Base-by-base conservation (phyloP, 352 stramenopile genomes). In the Pseudoperonospora humuli region DNA sequence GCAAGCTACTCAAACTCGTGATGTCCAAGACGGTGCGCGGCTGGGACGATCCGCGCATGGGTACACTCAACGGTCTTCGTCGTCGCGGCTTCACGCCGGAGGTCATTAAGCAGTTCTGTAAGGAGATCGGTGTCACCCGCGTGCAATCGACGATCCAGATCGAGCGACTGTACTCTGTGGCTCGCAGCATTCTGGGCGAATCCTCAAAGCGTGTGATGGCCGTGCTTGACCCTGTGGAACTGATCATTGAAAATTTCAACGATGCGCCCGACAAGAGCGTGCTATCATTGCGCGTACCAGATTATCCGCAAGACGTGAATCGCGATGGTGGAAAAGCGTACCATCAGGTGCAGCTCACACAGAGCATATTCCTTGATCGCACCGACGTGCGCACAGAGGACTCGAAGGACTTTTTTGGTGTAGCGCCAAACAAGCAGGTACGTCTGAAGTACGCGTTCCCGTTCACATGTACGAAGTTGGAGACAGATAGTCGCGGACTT, bases 1-100 rank as follows among this genome's bases (percentile, higher is more conserved):
- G 97, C 41, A 97, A 97, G 64, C 71, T 99, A 29, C 71, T 98
- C 34, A 98, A 98, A 64, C 81, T 99, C 24, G 67, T 99, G 83
- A 97, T 85, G 84, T 75, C 86, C 45, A 80, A 82, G 27, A 81
- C 72, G 41, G 93, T 98, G 23, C 80, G 75, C 50, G 93, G 93
- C 35, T 93, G 78, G 80, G 78, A 91, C 61, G 97, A 99, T 70
- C 96, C 96, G 27, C 86, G 97, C 33, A 97, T 99, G 83, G 89
- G 90, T 18, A 99, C 96, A 14, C 94, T 99, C 43, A 97, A 95
- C 53, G 96, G 96, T 0, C 70, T 90, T 32, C 76, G 79, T 59
- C 81, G 76, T 36, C 77, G 96, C 47, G 93, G 80, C 11, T 83
- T 93, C 43, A 85, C 80, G 18, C 64, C 80, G 0, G 75, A 82